A percentile compares a stretch with the other conserved stretches of the same genome.
phyloP scores from a whole-genome alignment of 768 basidiomycete genomes.

The Tulasnella sp. region DNA sequence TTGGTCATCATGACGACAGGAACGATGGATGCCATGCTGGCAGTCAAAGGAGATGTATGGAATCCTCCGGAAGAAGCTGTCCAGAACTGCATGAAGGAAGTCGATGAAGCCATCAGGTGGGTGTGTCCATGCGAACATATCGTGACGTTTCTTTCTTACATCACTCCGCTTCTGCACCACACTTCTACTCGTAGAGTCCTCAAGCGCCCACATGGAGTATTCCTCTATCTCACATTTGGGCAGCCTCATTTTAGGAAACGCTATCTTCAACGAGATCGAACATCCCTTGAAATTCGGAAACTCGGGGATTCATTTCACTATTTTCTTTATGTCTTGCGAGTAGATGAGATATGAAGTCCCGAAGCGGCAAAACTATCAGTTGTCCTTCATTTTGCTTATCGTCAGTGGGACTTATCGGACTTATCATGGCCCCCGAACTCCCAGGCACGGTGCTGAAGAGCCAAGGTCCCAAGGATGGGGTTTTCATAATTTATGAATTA shows the following conservation, averaged over 20 bases:
- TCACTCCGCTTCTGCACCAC: background rate
- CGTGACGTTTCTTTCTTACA: background rate
- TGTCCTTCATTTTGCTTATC: too few species aligned
- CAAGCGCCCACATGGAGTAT: constrained; percentile 40
- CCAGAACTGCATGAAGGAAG: constrained; percentile 58
- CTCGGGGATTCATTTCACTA: constrained; percentile 77
- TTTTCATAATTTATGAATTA: too few species aligned
- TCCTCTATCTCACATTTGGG: constrained; percentile 76
- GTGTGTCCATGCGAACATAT: too few species aligned
- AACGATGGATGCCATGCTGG: constrained; percentile 87
- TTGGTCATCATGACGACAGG: constrained; percentile 26
- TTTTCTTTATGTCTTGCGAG: constrained; percentile 59
- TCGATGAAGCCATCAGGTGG: constrained; percentile 61
- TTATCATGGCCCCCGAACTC: too few species aligned
- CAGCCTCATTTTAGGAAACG: constrained; percentile 74
- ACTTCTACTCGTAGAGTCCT: constrained; percentile 38
- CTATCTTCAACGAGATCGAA: constrained; percentile 44
- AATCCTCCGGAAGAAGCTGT: constrained; percentile 64
- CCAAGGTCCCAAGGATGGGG: too few species aligned
- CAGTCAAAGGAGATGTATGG: constrained; percentile 71
- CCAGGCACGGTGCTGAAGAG: too few species aligned
- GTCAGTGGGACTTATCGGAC: too few species aligned
- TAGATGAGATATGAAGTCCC: too few species aligned
- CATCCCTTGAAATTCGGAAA: constrained; percentile 51
- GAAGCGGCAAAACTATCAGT: too few species aligned